Conservation (phyloP, 805 yeast genomes). For the Metschnikowia similis region DNA sequence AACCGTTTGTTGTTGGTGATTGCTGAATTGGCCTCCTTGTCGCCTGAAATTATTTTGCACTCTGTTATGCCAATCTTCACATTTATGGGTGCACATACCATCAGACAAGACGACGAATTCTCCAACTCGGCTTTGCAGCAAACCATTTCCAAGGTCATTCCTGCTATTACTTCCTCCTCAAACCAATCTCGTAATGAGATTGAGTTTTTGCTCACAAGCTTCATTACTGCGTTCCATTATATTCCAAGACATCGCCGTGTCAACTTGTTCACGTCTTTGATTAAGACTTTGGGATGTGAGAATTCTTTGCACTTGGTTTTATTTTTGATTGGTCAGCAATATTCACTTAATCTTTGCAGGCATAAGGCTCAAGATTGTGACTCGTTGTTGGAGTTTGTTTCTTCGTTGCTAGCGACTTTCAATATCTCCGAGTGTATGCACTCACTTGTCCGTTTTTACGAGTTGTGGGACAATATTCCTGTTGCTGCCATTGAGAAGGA, state of each 20-base stretch:
- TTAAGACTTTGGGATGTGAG: slow-evolving; percentile 66
- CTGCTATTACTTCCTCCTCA: slow-evolving; percentile 63
- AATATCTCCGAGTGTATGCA: slow-evolving; percentile 61
- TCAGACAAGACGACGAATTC: slow-evolving; percentile 94
- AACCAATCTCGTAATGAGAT: slow-evolving; percentile 53
- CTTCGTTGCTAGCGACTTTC: slow-evolving; percentile 66
- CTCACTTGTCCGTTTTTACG: slow-evolving; percentile 48
- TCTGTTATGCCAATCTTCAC: slow-evolving; percentile 99
- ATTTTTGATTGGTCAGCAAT: slow-evolving; percentile 79
- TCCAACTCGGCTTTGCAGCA: slow-evolving; percentile 90
- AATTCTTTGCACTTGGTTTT: slow-evolving; percentile 67
- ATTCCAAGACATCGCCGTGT: slow-evolving; percentile 96
- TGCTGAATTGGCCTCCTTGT: slow-evolving; percentile 79
- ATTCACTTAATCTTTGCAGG: slow-evolving; percentile 45
- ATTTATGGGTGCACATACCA: slow-evolving; percentile 97
- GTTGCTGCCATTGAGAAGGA: slow-evolving; percentile 36
- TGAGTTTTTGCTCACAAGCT: slow-evolving; percentile 81
- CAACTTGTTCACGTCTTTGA: slow-evolving; percentile 71
- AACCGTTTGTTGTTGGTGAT: slow-evolving; percentile 80
- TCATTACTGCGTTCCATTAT: slow-evolving; percentile 91
- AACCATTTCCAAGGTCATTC: slow-evolving; percentile 84
- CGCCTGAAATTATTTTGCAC: slow-evolving; percentile 88
- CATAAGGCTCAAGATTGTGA: slow-evolving; percentile 64
- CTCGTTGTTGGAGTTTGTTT: slow-evolving; percentile 65
- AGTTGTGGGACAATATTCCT: slow-evolving; percentile 50